These are phyloP conservation scores for Cucumis sativus DNA, from an alignment of 306 rosid genomes.

Conservation along the genomic window DNA sequence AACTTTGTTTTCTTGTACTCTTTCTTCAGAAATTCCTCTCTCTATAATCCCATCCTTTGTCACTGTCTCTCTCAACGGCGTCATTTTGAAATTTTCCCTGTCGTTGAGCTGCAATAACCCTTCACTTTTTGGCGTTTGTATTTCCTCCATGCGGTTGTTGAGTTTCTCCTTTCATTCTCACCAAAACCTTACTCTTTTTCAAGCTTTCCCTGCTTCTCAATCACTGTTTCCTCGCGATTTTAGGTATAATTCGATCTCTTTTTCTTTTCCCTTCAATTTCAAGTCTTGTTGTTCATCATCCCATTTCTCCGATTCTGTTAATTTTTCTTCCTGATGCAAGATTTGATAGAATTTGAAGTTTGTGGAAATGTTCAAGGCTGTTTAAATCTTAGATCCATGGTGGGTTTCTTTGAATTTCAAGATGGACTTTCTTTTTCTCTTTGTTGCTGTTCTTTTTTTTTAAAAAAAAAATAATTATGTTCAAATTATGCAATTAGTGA, in stretches of 20 bases:
- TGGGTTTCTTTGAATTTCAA: conserved; percentile 4
- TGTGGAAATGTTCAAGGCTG: background rate
- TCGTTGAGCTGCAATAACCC: background rate
- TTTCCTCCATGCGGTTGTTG: background rate
- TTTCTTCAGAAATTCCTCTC: background rate
- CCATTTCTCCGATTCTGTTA: background rate
- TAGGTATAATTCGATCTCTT: background rate
- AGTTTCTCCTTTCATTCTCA: background rate
- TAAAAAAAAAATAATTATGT: background rate
- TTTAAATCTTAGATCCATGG: background rate
- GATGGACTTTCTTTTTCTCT: background rate
- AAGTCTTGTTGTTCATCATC: background rate
- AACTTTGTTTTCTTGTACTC: background rate
- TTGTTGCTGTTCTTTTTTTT: background rate
- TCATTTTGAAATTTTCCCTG: background rate
- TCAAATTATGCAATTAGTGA: background rate
- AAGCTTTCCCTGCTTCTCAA: background rate
- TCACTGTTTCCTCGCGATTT: background rate
- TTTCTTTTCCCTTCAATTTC: background rate
- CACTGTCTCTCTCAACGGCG: conserved; percentile 6
- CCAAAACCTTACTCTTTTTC: background rate
- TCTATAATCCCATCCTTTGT: background rate
- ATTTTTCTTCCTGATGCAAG: too few relatives aligned
- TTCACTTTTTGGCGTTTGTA: background rate
- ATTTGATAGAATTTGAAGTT: background rate